Evolutionary conservation across 1,284 basidiomycete species (phyloP).

Genomic region (Inonotus obliquus): DNA sequence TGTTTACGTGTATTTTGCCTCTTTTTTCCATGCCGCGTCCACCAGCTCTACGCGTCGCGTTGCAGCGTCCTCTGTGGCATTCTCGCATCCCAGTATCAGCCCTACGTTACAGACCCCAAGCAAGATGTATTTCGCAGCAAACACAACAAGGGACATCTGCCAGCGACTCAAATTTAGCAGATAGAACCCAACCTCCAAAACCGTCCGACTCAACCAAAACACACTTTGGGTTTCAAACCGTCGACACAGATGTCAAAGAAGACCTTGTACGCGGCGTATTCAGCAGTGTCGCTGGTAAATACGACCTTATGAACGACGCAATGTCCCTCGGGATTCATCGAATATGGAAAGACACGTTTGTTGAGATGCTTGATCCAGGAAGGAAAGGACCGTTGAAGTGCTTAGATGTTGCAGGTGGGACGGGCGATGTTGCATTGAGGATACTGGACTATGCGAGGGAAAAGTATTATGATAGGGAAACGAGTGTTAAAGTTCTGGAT

Average conservation of each 20-base stretch:
- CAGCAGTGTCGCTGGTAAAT: constrained; percentile 92
- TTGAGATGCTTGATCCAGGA: constrained; percentile 78
- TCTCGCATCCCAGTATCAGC: neutral
- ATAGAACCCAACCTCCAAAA: neutral
- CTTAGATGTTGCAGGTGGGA: constrained; percentile 97
- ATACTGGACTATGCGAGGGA: constrained; percentile 91
- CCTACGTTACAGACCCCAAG: neutral
- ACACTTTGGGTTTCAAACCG: constrained; percentile 90
- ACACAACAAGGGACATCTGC: neutral
- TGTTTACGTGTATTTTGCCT: constrained; percentile 16
- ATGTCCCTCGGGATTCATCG: constrained; percentile 96
- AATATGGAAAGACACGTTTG: constrained; percentile 95
- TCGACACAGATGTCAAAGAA: constrained; percentile 78
- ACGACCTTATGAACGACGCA: constrained; percentile 99
- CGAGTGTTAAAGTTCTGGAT: constrained; percentile 88
- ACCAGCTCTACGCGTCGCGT: neutral
- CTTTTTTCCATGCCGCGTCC: neutral
- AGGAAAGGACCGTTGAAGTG: constrained; percentile 68
- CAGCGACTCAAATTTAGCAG: neutral
- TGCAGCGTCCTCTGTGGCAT: neutral
- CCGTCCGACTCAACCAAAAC: constrained; percentile 27
- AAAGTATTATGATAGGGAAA: constrained; percentile 84
- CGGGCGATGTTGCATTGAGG: constrained; percentile 94
- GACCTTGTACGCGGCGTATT: constrained; percentile 87
- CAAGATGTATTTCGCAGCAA: constrained; percentile 2